A percentile compares a stretch with the other conserved stretches of the same genome.
phyloP scores from a whole-genome alignment of 139 green algal species.

The Chlamydomonas incerta region DNA sequence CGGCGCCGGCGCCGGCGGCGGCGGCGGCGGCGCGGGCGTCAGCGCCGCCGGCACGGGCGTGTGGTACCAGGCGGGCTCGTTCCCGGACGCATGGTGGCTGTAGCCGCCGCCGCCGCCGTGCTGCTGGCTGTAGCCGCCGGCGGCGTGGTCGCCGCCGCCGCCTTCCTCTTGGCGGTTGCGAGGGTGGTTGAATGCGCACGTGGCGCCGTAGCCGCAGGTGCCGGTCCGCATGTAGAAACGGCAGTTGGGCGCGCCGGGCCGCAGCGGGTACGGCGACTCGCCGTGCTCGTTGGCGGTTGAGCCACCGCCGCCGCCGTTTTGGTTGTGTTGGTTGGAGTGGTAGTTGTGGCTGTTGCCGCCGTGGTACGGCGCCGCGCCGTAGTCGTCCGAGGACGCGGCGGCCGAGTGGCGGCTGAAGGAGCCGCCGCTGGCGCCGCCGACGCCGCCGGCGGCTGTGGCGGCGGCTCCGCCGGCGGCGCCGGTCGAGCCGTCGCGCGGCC shows the following conservation, averaged over 20 bases:
- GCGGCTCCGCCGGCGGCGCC: background rate
- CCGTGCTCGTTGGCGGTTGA: background rate
- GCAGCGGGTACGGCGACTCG: background rate
- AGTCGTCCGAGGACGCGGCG: background rate
- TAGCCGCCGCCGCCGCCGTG: background rate
- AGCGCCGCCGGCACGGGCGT: too few relatives aligned
- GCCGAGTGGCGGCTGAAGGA: background rate
- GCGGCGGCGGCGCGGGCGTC: too few relatives aligned
- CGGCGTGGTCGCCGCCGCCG: background rate
- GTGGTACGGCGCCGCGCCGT: background rate
- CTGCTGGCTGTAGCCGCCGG: background rate
- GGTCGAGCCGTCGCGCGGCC: background rate
- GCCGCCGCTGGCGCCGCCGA: background rate
- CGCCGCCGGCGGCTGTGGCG: background rate
- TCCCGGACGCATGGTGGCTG: background rate
- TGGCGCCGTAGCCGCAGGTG: slow-evolving; percentile 9
- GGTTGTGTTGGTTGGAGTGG: background rate
- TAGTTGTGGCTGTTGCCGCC: background rate
- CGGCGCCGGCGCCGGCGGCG: too few relatives aligned
- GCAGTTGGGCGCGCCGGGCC: background rate
- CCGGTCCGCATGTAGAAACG: slow-evolving; percentile 23
- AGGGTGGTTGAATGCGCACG: slow-evolving; percentile 19
- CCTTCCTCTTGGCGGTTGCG: background rate
- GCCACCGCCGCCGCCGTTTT: too few relatives aligned
- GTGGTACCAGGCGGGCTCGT: background rate